Percentiles rank a stretch among this genome's conserved stretches.
phyloP scores from a whole-genome alignment of 1,284 basidiomycete genomes.

The Hemileia vastatrix region DNA sequence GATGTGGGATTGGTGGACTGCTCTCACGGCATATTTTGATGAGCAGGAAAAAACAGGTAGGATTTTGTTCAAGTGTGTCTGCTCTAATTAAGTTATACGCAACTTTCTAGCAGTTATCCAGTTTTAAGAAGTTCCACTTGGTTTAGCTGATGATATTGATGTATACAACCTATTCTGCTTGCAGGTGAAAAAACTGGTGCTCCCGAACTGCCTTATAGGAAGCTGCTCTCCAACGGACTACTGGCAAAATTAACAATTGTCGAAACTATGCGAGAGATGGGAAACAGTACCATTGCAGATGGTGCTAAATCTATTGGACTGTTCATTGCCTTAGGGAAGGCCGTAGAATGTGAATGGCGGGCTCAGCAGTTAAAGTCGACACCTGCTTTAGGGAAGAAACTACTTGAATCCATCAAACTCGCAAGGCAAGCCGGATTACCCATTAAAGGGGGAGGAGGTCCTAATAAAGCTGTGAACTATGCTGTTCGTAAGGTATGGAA shows the following conservation, averaged over 20 bases:
- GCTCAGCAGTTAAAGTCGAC: conserved; percentile 16
- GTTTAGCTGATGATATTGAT: not conserved
- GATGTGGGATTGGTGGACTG: conserved; percentile 22
- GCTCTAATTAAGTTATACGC: not conserved
- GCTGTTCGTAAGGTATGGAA: conserved; percentile 13
- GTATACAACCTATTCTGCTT: not conserved
- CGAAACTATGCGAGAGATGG: conserved; percentile 18
- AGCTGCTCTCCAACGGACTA: conserved; percentile 7
- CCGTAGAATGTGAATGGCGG: conserved; percentile 21
- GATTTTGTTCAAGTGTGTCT: not conserved
- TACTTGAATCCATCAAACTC: conserved; percentile 11
- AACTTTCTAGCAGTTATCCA: not conserved
- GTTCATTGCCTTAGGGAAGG: conserved; percentile 20
- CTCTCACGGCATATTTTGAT: conserved; percentile 12
- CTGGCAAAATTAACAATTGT: conserved; percentile 18
- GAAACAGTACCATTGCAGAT: conserved; percentile 20
- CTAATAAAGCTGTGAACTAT: conserved; percentile 6
- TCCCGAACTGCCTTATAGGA: conserved; percentile 3
- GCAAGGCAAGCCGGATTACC: not conserved
- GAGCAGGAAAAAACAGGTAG: conserved; percentile 6
- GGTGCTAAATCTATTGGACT: conserved; percentile 20
- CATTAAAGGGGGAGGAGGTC: too few relatives aligned
- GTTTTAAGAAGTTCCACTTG: too few relatives aligned
- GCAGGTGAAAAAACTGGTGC: not conserved
- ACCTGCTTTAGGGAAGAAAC: conserved; percentile 13